These are phyloP conservation scores for Phytophthora hybrid DNA, from an alignment of 352 stramenopile genomes.

Conservation along the genomic window DNA sequence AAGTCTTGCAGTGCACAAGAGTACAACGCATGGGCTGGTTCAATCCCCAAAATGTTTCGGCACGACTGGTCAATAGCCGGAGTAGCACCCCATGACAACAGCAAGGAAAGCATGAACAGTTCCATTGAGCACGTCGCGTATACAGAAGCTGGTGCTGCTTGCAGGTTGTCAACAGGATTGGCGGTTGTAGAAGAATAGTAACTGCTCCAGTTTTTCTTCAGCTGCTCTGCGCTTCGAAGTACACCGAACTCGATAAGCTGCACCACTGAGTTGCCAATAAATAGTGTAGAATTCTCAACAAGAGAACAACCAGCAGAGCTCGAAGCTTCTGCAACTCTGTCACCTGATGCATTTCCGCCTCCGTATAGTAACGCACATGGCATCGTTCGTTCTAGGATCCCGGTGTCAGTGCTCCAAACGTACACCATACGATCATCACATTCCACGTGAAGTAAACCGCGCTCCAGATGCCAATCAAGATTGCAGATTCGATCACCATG, in stretches of 20 bases:
- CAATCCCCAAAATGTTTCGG: slow-evolving; percentile 59
- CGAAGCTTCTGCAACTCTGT: slow-evolving; percentile 10
- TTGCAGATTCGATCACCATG: slow-evolving; percentile 61
- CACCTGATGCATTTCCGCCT: slow-evolving; percentile 43
- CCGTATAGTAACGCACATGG: slow-evolving; percentile 63
- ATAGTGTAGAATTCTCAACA: slow-evolving; percentile 62
- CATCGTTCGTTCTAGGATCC: slow-evolving; percentile 72
- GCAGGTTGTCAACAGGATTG: not conserved
- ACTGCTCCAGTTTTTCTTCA: slow-evolving; percentile 75
- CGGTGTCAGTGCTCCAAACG: slow-evolving; percentile 83
- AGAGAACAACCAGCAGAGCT: slow-evolving; percentile 11
- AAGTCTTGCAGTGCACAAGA: slow-evolving; percentile 75
- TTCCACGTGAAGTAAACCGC: slow-evolving; percentile 66
- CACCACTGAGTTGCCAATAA: slow-evolving; percentile 59
- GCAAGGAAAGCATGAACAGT: slow-evolving; percentile 71
- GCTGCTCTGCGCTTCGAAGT: slow-evolving; percentile 68
- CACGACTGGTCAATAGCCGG: slow-evolving; percentile 76
- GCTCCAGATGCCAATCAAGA: slow-evolving; percentile 72
- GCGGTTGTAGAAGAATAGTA: slow-evolving; percentile 52
- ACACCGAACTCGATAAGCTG: slow-evolving; percentile 76
- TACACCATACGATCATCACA: slow-evolving; percentile 83
- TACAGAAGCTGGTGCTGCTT: slow-evolving; percentile 36
- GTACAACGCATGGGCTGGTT: slow-evolving; percentile 59
- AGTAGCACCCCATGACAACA: slow-evolving; percentile 79
- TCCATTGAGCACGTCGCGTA: slow-evolving; percentile 81